phyloP scores from a whole-genome alignment of 176 grass and related monocot species.

The Phoenix roebelenii region DNA sequence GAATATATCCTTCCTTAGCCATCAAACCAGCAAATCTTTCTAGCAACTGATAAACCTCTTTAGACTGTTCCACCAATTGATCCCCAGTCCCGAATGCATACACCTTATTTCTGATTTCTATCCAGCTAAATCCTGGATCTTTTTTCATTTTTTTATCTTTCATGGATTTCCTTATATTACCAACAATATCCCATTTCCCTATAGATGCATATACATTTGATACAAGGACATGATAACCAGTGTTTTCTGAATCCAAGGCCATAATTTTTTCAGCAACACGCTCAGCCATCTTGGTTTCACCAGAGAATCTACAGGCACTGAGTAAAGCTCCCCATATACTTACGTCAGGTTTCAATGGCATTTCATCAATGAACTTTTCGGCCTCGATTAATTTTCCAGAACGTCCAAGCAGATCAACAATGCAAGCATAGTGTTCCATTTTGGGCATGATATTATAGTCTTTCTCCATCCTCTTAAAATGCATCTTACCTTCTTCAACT shows the following conservation, averaged over 20 bases:
- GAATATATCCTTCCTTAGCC: slow-evolving; percentile 9
- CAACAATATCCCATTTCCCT: slow-evolving; percentile 3
- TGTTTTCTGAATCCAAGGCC: background rate
- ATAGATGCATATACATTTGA: slow-evolving; percentile 7
- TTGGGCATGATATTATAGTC: background rate
- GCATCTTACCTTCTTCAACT: slow-evolving; percentile 2
- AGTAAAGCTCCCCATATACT: slow-evolving; percentile 6
- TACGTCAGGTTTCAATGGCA: slow-evolving; percentile 1
- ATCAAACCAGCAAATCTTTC: slow-evolving; percentile 6
- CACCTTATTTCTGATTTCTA: slow-evolving; percentile 11
- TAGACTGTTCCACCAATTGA: background rate
- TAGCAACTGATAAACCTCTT: background rate
- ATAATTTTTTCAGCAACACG: background rate
- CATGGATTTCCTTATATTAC: slow-evolving; percentile 4
- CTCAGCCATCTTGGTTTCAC: background rate
- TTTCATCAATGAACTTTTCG: slow-evolving; percentile 1
- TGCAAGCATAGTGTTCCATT: slow-evolving; percentile 3
- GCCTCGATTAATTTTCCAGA: slow-evolving; percentile 1
- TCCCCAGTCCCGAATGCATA: slow-evolving; percentile 3
- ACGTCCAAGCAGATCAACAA: background rate
- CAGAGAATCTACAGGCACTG: slow-evolving; percentile 1
- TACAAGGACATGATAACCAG: background rate
- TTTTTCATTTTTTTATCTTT: background rate
- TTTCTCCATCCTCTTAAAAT: slow-evolving; percentile 3
- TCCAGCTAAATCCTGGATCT: slow-evolving; percentile 20